Evolutionary conservation across 768 basidiomycete species (phyloP), one percentile per base, ranked within the genome.

Genomic region (Exsudoporus frostii): DNA sequence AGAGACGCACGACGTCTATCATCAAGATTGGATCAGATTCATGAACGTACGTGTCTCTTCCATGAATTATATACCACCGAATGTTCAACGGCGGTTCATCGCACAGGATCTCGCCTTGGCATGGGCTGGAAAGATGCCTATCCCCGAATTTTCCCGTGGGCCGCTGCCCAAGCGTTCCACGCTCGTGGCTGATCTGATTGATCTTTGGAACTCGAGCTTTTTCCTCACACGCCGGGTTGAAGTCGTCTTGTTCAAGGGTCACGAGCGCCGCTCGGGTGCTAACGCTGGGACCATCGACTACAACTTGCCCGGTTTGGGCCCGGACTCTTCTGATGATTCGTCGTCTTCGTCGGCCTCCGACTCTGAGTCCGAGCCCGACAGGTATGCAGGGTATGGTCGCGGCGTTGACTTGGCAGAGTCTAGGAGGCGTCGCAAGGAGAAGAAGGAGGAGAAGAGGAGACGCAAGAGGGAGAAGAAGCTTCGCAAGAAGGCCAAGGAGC

Each of bases 201-300:
- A 91, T 56, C 72, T 88, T 27, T 93, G 90, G 90, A 92, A 92
- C 65, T 65, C 72, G 29, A 82, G 80, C 9, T 93, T 90, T 71
- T 91, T 91, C 77, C 65, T 78, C 51, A 71, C 76, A 33, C 88
- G 90, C 41, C 85, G 86, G 19, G 80, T 88, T n/a, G 90, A 93
- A 60, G 71, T 90, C 43, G 77, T 90, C 33, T 75, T 93, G n/a
- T 92, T 82, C 76, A 88, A 84, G 65, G 90, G 90, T 39, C 81
- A 79, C 43, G 84, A 90, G 68, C 81, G 88, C 33, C 84, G 86
- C 56, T 84, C 88, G n/a, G 90, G 90, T 3, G 74, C 74, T 6
- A 71, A 70, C 29, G 72, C 74, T 0, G 88, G 88, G 40, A 60
- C 71, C 1, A 57, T 81, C 34, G 88, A 90, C 59, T 71, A 75